These are phyloP conservation scores for Tetrahymena malaccensis DNA, from an alignment of 73 alveolate species.

Conservation along the genomic window DNA sequence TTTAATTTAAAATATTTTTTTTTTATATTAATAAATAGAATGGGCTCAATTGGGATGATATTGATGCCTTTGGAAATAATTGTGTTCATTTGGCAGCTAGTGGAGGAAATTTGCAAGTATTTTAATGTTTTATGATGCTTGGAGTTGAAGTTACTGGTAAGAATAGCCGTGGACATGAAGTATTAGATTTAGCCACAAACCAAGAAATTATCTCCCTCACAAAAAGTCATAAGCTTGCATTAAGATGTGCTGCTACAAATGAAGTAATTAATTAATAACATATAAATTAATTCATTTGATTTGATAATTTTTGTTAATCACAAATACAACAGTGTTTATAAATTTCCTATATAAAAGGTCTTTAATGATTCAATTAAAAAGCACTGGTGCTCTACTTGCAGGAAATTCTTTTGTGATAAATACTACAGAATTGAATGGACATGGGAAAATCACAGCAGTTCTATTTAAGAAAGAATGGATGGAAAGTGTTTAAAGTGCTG, in stretches of 20 bases:
- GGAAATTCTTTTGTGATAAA: slow-evolving; percentile 2
- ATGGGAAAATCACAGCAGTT: slow-evolving; percentile 10
- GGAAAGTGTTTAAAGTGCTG: slow-evolving; percentile 37
- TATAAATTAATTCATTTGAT: neutral
- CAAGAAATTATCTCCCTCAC: neutral
- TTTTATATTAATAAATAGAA: neutral
- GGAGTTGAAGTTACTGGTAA: slow-evolving; percentile 29
- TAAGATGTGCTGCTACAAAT: neutral
- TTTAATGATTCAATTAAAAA: neutral
- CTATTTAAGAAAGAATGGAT: slow-evolving; percentile 13
- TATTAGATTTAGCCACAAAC: slow-evolving; percentile 31
- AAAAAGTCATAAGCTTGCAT: neutral
- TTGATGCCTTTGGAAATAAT: slow-evolving; percentile 37
- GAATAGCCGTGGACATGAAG: slow-evolving; percentile 44
- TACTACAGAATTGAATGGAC: slow-evolving; percentile 31
- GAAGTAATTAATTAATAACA: no score
- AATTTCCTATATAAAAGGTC: neutral
- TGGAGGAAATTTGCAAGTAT: slow-evolving; percentile 26
- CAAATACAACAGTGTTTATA: neutral
- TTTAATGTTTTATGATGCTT: slow-evolving; percentile 1
- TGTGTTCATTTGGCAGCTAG: slow-evolving; percentile 43
- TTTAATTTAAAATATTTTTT: neutral
- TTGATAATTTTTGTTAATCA: neutral
- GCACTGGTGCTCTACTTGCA: slow-evolving; percentile 31
- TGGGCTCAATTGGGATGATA: slow-evolving; percentile 43